Conservation (phyloP, 176 grass and related monocot genomes). For the Oryza longistaminata region DNA sequence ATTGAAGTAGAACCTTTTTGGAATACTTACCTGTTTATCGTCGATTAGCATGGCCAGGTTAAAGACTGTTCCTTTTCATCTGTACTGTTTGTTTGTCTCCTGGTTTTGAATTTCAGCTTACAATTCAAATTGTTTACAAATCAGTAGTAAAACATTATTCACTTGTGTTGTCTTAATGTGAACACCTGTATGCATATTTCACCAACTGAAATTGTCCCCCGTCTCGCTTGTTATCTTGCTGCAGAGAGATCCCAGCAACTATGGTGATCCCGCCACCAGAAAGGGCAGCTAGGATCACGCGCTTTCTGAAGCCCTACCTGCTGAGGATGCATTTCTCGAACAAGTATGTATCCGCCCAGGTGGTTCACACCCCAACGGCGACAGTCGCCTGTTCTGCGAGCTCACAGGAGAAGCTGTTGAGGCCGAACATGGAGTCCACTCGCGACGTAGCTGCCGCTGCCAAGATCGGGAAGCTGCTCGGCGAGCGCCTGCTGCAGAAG, state of each 20-base stretch:
- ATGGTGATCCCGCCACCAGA: slow-evolving; percentile 81
- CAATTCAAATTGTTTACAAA: background rate
- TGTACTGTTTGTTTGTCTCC: background rate
- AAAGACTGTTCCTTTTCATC: background rate
- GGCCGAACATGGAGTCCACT: slow-evolving; percentile 65
- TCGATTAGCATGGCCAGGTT: background rate
- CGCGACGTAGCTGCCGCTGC: slow-evolving; percentile 63
- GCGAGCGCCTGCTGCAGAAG: slow-evolving; percentile 70
- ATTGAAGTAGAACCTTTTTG: too few relatives aligned
- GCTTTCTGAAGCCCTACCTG: slow-evolving; percentile 70
- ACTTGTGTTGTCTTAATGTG: background rate
- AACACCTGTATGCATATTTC: background rate
- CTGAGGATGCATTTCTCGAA: slow-evolving; percentile 85
- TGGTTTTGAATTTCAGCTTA: background rate
- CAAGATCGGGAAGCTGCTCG: slow-evolving; percentile 75
- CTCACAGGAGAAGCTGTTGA: slow-evolving; percentile 76
- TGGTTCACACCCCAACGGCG: slow-evolving; percentile 68
- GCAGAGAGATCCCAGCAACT: background rate
- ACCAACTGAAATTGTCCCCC: background rate
- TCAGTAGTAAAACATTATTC: background rate
- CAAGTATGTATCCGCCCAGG: slow-evolving; percentile 66
- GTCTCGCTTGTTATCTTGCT: background rate
- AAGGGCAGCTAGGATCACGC: slow-evolving; percentile 52
- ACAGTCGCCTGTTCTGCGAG: slow-evolving; percentile 62
- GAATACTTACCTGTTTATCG: background rate